Evolutionary conservation across 805 yeast genomes (phyloP), one percentile per base, ranked within the genome.

Genomic region (Yarrowia divulgata): DNA sequence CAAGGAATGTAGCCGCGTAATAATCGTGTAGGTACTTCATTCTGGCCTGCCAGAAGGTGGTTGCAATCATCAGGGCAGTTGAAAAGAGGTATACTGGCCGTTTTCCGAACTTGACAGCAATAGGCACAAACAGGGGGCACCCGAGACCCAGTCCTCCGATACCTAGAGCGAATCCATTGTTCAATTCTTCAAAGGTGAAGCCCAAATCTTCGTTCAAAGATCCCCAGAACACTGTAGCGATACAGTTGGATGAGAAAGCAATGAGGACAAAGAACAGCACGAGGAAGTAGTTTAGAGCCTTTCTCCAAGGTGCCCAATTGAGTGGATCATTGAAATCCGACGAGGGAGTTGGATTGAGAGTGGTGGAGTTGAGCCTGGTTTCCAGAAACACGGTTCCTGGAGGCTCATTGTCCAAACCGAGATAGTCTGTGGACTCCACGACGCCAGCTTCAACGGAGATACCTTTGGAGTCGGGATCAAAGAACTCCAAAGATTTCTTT

Each of bases 221-320:
- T 8, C 60, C 60, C 60, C 60, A 54, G 45, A 54, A 54, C 3
- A 16, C 60, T 8, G 60, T 54, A 23, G 60, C 60, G 10, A 54
- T 39, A 39, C 60, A 54, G 19, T 54, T 54, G 14, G 45, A 39
- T 0, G 60, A 54, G 45, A 54, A 54, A 8, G 60, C 45, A 3
- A 54, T 45, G 1, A 54, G 19, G 0, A 45, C 39, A 45, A 54
- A 54, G 14, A 37, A 54, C 19, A 54, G 16, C 6, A 54, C 60
- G 8, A 54, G 60, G 19, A 37, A 37, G 16, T 19, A 54, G 60
- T 54, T 54, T 8, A 54, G 45, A 4, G 60, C 7, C 43, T 54
- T 54, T 39, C 60, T 54, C 60, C 60, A 54, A 3, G 60, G 12
- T 1, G 32, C 5, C 60, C 60, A 54, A 6, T 54, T 54, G 35